Conservation (phyloP, 202 grass and related monocot genomes). For the Zizania palustris region DNA sequence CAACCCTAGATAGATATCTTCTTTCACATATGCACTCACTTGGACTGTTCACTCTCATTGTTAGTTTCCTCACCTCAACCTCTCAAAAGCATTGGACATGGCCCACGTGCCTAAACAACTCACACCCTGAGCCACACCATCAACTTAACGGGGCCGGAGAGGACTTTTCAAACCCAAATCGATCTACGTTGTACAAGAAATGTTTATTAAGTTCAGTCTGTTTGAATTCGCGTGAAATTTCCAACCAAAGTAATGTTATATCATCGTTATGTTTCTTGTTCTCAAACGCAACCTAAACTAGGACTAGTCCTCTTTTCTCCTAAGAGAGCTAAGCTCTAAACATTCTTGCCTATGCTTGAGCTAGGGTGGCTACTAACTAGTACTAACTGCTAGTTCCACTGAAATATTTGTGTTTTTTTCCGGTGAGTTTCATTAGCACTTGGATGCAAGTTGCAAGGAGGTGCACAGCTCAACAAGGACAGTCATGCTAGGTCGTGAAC, state of each 20-base stretch:
- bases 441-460: constrained; percentile 39
- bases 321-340: background rate
- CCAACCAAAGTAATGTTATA: background rate
- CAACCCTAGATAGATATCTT: constrained; percentile 6
- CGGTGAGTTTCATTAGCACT: constrained; percentile 44
- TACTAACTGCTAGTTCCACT: constrained; percentile 34
- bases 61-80: constrained; percentile 9
- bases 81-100: constrained; percentile 14
- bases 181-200: too few species aligned
- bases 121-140: background rate
- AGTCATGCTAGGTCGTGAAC: constrained; percentile 49
- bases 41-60: constrained; percentile 2
- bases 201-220: background rate
- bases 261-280: too few species aligned
- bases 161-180: background rate
- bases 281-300: background rate
- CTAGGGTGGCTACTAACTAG: constrained; percentile 22
- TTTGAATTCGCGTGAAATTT: background rate
- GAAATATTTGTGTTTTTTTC: constrained; percentile 56
- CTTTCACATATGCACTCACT: constrained; percentile 20
- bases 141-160: too few species aligned
- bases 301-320: too few species aligned
- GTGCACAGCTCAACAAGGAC: constrained; percentile 51
- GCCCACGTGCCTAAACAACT: background rate
- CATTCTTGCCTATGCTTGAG: constrained; percentile 34